Evolutionary conservation across 495 filamentous ascomycete genomes (phyloP), one percentile per base, ranked within the genome.

Genomic region (Lasiosphaeria ovina): DNA sequence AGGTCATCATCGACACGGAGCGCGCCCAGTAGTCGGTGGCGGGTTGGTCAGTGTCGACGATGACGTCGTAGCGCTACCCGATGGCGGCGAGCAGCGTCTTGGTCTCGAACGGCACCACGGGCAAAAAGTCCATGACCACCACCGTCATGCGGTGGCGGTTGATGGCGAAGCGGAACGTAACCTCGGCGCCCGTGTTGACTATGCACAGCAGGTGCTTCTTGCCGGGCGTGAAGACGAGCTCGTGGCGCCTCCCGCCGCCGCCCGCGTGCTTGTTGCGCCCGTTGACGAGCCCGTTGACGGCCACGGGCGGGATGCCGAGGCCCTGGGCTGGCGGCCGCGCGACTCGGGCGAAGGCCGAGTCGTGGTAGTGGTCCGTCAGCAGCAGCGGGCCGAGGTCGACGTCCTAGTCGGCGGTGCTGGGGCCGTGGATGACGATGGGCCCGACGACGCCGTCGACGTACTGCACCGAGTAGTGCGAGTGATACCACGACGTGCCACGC

Each of bases 41-140:
- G 9, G 57, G 3, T 54, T 83, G 75, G 56, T 84, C 76, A 10
- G 85, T 85, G 38, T 78, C 77, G 31, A 89, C 75, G 55, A 89
- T 78, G 31, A 89, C 73, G 61, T 88, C 79, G 71, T 87, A 87
- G 42, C 87, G 77, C 70, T 90, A 85, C 3, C 83, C 85, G 64
- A 87, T 86, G 40, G 64, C 79, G 35, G 88, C 74, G 7, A 68
- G 63, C 10, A 86, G 56, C 7, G 71, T 63, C 6, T 71, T 57
- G 40, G 69, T 70, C 35, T 56, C 56, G 35, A 75, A 81, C 1
- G 80, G 80, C 0, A 57, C 62, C 50, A 83, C 74, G 4, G 76
- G 74, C 12, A 76, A 70, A 35, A 71, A 73, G 61, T 80, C 77
- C 32, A 49, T 71, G 14, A 71, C 67, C 31, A 79, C 73, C 6